phyloP scores from a whole-genome alignment of 2,329 filamentous ascomycete genomes.

The Fusarium keratoplasticum region DNA sequence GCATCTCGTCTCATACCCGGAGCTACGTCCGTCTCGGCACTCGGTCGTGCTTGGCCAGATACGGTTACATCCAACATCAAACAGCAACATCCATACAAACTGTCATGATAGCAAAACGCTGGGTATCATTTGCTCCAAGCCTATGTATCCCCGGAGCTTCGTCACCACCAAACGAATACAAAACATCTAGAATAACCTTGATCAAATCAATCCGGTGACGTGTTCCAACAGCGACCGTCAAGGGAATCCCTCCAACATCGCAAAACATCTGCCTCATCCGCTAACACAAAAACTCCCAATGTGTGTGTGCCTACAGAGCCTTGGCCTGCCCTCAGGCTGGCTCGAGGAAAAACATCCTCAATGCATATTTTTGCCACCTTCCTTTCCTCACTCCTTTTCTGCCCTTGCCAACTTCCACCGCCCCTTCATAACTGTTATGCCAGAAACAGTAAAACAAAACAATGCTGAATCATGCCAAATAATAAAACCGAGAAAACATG shows the following conservation, averaged over 20 bases:
- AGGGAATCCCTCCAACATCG: conserved; percentile 25
- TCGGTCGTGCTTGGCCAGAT: not conserved
- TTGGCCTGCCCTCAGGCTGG: conserved; percentile 6
- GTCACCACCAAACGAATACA: conserved; percentile 23
- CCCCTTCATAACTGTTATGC: conserved; percentile 10
- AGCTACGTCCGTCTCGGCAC: not conserved
- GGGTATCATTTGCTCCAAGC: conserved; percentile 44
- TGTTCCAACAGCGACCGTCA: conserved; percentile 20
- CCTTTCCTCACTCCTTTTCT: conserved; percentile 25
- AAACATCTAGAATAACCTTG: conserved; percentile 22
- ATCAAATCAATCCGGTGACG: conserved; percentile 7
- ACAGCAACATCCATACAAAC: not conserved
- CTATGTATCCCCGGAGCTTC: conserved; percentile 32
- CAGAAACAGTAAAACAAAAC: conserved; percentile 26
- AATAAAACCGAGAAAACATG: conserved; percentile 27
- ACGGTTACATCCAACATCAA: not conserved
- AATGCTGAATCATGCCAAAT: conserved; percentile 19
- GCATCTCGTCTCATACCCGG: not conserved
- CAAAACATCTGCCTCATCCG: conserved; percentile 20
- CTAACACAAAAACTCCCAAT: conserved; percentile 23
- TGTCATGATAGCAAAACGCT: conserved; percentile 35
- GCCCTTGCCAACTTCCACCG: not conserved
- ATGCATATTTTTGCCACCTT: conserved; percentile 13
- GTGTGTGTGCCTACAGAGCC: conserved; percentile 9
- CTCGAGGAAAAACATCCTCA: conserved; percentile 19